A percentile compares a stretch with the other conserved stretches of the same genome.
Evolutionary conservation across 2,329 filamentous ascomycete genomes (phyloP).

Genomic region (Ophiostoma tasmaniense): DNA sequence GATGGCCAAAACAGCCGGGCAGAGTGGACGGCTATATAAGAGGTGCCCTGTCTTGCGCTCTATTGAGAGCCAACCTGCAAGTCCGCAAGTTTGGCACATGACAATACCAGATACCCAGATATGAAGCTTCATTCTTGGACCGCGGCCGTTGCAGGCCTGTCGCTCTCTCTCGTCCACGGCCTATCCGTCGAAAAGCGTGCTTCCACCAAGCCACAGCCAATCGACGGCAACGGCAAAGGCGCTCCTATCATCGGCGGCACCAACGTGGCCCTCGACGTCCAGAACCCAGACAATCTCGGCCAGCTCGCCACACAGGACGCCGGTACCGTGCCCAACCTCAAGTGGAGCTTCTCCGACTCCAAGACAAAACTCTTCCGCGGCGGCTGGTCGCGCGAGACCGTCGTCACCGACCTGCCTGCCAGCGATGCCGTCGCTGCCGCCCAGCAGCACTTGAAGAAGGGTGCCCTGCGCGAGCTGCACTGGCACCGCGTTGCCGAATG

Average conservation of each 20-base stretch:
- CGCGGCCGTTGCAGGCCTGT: background rate
- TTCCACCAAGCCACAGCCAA: background rate
- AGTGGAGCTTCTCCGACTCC: constrained; percentile 62
- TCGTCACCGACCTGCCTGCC: constrained; percentile 56
- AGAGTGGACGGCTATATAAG: background rate
- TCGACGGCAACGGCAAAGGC: background rate
- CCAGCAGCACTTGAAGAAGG: constrained; percentile 60
- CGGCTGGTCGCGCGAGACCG: constrained; percentile 59
- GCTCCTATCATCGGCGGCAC: background rate
- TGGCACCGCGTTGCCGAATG: constrained; percentile 63
- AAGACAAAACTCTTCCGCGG: constrained; percentile 54
- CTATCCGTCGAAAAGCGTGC: background rate
- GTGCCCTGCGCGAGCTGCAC: constrained; percentile 56
- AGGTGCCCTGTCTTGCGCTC: too few species aligned
- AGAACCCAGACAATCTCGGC: constrained; percentile 57
- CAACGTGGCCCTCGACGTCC: constrained; percentile 36
- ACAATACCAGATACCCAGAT: background rate
- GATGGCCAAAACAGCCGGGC: background rate
- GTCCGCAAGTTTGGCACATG: background rate
- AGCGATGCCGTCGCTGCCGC: constrained; percentile 60
- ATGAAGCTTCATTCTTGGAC: background rate
- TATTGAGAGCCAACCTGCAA: too few species aligned
- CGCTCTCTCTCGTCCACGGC: background rate
- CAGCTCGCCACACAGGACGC: constrained; percentile 49
- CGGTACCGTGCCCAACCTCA: constrained; percentile 57